phyloP scores from a whole-genome alignment of 805 yeast genomes.

The Saccharomycopsis schoenii region DNA sequence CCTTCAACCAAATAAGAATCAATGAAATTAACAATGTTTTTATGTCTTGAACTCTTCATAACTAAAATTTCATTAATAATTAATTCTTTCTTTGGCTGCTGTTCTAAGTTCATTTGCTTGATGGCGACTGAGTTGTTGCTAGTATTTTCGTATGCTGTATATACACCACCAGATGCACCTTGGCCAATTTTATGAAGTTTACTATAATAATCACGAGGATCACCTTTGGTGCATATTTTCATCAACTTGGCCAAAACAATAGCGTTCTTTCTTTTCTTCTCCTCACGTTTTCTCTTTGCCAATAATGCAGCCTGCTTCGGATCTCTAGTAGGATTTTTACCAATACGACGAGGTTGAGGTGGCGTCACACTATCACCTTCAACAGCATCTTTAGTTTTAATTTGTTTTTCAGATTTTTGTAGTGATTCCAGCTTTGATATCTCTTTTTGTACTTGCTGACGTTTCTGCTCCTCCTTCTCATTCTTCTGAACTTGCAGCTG shows the following conservation, averaged over 20 bases:
- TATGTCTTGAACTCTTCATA: conserved; percentile 86
- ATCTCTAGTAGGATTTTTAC: conserved; percentile 22
- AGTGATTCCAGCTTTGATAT: conserved; percentile 28
- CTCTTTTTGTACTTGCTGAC: conserved; percentile 28
- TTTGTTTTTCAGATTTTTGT: conserved; percentile 25
- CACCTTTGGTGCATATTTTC: conserved; percentile 74
- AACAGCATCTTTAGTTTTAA: background rate
- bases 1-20: conserved; percentile 72
- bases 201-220: conserved; percentile 63
- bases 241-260: conserved; percentile 62
- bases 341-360: conserved; percentile 23
- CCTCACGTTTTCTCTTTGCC: conserved; percentile 66
- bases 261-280: conserved; percentile 59
- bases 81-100: conserved; percentile 91
- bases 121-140: conserved; percentile 69
- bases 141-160: conserved; percentile 63
- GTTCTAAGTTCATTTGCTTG: conserved; percentile 90
- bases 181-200: conserved; percentile 84
- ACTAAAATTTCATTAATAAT: conserved; percentile 93
- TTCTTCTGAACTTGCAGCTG: background rate
- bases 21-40: conserved; percentile 87
- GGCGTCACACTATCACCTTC: background rate
- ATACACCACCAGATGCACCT: conserved; percentile 98
- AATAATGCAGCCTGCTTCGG: conserved; percentile 40
- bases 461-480: conserved; percentile 9